Percentiles rank a stretch among this genome's conserved stretches.
phyloP scores from a whole-genome alignment of 306 rosid genomes.

The Arachis hypogaea region DNA sequence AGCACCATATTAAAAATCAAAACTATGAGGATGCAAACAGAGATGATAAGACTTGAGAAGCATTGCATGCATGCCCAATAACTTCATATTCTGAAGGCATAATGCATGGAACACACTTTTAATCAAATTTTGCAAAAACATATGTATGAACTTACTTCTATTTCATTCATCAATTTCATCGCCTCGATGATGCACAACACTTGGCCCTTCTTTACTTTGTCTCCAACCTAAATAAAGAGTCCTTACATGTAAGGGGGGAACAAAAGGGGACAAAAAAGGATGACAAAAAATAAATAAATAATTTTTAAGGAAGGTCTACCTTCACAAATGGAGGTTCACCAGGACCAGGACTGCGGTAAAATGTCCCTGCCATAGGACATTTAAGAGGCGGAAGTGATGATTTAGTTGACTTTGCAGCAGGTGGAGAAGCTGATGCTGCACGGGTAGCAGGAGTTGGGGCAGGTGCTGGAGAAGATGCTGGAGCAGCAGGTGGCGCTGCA shows the following conservation, averaged over 20 bases:
- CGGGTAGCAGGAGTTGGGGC: constrained; percentile 39
- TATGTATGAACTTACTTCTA: constrained; percentile 61
- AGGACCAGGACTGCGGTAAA: constrained; percentile 75
- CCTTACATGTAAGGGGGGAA: constrained; percentile 26
- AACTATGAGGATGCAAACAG: constrained; percentile 21
- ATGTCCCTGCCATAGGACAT: constrained; percentile 84
- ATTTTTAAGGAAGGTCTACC: constrained; percentile 46
- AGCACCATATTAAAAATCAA: constrained; percentile 8
- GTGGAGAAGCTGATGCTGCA: constrained; percentile 48
- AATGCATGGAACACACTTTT: background rate
- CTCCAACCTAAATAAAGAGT: constrained; percentile 66
- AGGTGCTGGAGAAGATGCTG: constrained; percentile 32
- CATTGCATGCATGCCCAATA: constrained; percentile 16
- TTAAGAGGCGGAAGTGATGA: constrained; percentile 66
- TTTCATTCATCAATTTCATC: constrained; percentile 90
- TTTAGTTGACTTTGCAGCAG: constrained; percentile 51
- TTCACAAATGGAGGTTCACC: constrained; percentile 75
- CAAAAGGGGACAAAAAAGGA: constrained; percentile 17
- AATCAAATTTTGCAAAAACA: constrained; percentile 16
- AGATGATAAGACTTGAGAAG: background rate
- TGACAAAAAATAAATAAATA: background rate
- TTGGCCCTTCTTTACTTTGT: constrained; percentile 79
- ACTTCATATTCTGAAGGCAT: constrained; percentile 26
- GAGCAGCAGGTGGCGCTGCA: constrained; percentile 30
- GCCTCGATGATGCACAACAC: constrained; percentile 79